phyloP scores from a whole-genome alignment of 768 basidiomycete genomes.

The Suillus paluster region DNA sequence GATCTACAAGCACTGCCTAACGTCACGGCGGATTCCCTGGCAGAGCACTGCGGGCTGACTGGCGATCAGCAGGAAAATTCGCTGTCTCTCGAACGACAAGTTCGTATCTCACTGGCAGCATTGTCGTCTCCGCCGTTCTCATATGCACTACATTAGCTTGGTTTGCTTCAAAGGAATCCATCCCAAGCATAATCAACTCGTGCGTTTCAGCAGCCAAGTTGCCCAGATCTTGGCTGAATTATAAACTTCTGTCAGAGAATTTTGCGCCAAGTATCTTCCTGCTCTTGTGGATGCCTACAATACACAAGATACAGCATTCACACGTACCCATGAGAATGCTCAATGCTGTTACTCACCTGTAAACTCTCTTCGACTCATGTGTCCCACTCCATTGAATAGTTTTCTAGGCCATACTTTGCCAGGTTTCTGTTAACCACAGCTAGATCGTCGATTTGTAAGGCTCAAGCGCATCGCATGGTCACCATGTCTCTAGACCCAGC shows the following conservation, averaged over 20 bases:
- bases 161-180: conserved; percentile 30
- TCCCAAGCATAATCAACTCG: conserved; percentile 19
- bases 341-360: conserved; percentile 42
- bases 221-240: neutral
- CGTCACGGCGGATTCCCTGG: conserved; percentile 18
- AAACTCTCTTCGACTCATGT: conserved; percentile 2
- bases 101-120: neutral
- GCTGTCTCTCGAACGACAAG: conserved; percentile 16
- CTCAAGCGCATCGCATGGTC: conserved; percentile 43
- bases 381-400: neutral
- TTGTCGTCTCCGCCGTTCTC: neutral
- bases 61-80: conserved; percentile 16
- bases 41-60: conserved; percentile 17
- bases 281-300: conserved; percentile 36
- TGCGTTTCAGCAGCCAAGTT: neutral
- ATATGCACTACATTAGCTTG: conserved; percentile 29
- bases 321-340: conserved; percentile 33
- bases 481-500: conserved; percentile 13
- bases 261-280: conserved; percentile 45
- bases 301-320: conserved; percentile 25
- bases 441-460: conserved; percentile 36
- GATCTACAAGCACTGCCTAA: conserved; percentile 10
- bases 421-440: conserved; percentile 40
- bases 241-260: conserved; percentile 24
- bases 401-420: conserved; percentile 44